Percentiles rank a stretch among this genome's conserved stretches.
phyloP scores from a whole-genome alignment of 192 early-diverging fungal genomes.

The Backusella sp. region DNA sequence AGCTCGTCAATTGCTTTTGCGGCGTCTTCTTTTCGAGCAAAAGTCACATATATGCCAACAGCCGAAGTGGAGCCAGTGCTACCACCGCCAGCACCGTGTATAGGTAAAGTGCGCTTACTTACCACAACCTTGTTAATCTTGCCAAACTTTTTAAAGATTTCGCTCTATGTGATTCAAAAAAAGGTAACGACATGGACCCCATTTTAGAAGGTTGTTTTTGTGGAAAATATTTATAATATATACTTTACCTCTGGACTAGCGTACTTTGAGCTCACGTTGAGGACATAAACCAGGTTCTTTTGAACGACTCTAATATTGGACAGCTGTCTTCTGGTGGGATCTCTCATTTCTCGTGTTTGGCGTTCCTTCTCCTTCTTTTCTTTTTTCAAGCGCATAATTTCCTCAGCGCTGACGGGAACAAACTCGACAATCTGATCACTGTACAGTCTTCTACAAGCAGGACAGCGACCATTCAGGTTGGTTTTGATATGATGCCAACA shows the following conservation, averaged over 20 bases:
- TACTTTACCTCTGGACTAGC: conserved; percentile 79
- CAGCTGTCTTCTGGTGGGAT: conserved; percentile 70
- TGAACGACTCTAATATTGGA: conserved; percentile 93
- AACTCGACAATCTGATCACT: conserved; percentile 89
- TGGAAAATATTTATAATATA: too few relatives aligned
- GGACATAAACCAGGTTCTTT: conserved; percentile 96
- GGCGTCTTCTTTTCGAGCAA: conserved; percentile 88
- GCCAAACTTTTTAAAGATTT: conserved; percentile 99
- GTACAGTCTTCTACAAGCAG: conserved; percentile 90
- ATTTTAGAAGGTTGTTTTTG: conserved; percentile 48
- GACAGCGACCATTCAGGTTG: conserved; percentile 89
- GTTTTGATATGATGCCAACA: conserved; percentile 99
- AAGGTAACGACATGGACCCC: conserved; percentile 59
- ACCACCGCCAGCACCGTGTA: conserved; percentile 11
- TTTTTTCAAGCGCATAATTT: conserved; percentile 75
- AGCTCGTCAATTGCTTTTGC: conserved; percentile 90
- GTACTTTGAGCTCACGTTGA: conserved; percentile 82
- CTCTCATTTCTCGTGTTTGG: conserved; percentile 84
- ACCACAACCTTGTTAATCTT: conserved; percentile 94
- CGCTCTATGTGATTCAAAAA: conserved; percentile 40
- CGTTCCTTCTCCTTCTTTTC: conserved; percentile 84
- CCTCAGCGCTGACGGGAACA: conserved; percentile 84
- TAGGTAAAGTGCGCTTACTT: conserved; percentile 66
- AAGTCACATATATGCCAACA: conserved; percentile 93
- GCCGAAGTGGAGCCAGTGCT: conserved; percentile 36